Conservation (phyloP, 1,284 basidiomycete genomes). For the Albatrellus sp. region DNA sequence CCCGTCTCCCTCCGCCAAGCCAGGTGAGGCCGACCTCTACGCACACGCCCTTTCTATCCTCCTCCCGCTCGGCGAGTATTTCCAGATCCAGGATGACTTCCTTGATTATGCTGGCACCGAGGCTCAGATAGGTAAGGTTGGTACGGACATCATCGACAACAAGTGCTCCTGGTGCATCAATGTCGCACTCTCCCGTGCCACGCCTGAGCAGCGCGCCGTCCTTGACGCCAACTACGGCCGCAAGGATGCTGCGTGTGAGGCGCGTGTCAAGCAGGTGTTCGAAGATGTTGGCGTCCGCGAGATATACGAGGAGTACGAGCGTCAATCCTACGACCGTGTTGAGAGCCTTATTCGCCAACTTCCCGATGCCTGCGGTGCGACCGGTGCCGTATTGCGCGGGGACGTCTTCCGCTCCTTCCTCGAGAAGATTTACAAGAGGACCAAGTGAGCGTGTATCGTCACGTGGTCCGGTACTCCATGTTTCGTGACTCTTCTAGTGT, state of each 20-base stretch:
- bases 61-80: conserved; percentile 92
- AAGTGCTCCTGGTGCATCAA: conserved; percentile 99
- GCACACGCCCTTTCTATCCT: conserved; percentile 76
- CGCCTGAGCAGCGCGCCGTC: conserved; percentile 40
- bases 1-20: conserved; percentile 30
- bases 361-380: conserved; percentile 34
- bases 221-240: conserved; percentile 81
- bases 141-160: conserved; percentile 97
- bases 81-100: conserved; percentile 98
- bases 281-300: conserved; percentile 59
- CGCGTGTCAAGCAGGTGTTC: conserved; percentile 68
- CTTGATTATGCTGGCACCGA: conserved; percentile 88
- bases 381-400: conserved; percentile 51
- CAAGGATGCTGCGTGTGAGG: conserved; percentile 58
- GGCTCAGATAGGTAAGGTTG: conserved; percentile 92
- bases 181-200: conserved; percentile 60
- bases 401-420: conserved; percentile 82
- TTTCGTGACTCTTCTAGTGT: too few species aligned
- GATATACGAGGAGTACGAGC: conserved; percentile 73
- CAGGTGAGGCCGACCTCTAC: conserved; percentile 47
- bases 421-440: conserved; percentile 80
- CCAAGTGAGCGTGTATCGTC: too few species aligned
- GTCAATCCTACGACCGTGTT: conserved; percentile 57
- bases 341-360: conserved; percentile 57
- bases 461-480: too few species aligned